Evolutionary conservation across 306 rosid genomes (phyloP), one percentile per base, ranked within the genome.

Genomic region (Vachellia collinsii): DNA sequence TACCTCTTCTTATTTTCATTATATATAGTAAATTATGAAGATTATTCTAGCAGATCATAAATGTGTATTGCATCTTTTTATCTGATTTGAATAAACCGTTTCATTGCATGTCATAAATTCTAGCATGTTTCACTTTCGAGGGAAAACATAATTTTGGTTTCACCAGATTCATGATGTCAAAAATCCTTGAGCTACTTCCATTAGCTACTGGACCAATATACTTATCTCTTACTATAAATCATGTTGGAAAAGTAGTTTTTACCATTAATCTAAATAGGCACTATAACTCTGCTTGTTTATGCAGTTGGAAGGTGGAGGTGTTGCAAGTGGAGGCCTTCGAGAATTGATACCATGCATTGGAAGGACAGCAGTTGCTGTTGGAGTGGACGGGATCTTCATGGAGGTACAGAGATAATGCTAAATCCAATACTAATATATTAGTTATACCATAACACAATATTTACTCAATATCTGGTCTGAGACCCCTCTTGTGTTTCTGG

Each of bases 311-410:
- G 96, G 91, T 47, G 99, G 99, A 70, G 98, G 99, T 43, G 98
- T 95, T 82, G 98, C 99, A 63, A 95, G 99, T 83, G 99, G 99
- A 62, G 99, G 99, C 74, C 89, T 95, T 75, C 97, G 98, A 23
- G 99, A 93, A 87, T 84, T 95, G 81, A 93, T 95, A 72, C 99
- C 99, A 39, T 95, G 99, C 84, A 90, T 95, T 79, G 97, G 97
- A 79, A 91, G 99, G 87, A 95, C 96, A 5, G 92, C 99, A 43
- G 97, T 91, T 79, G 96, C 98, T 7, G 99, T 95, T 72, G 99
- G 98, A 74, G 98, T 95, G 36, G 99, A 95, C 82, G 99, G 99
- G 67, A 89, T 95, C 81, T 95, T 95, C 90, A 90, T 93, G 99
- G 99, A 93, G 97, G 99, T 95, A 88, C 47, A 25, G 16, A 25